Conservation (phyloP, 2,329 filamentous ascomycete genomes). For the Sphaerulina populicola region DNA sequence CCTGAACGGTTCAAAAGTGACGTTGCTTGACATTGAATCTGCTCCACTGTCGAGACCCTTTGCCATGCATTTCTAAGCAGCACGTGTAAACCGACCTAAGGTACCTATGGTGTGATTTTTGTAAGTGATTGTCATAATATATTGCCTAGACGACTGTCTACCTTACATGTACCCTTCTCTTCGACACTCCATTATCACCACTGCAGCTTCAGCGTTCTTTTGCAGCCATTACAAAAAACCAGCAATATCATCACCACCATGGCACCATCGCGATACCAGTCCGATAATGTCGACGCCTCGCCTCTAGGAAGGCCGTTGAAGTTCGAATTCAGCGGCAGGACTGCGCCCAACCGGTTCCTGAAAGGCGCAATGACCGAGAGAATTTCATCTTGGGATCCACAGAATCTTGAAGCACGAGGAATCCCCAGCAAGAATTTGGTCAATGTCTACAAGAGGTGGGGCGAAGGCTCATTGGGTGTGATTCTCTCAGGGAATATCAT, state of each 20-base stretch:
- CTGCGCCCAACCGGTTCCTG: slow-evolving; percentile 57
- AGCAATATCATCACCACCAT: not conserved
- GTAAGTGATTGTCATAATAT: not conserved
- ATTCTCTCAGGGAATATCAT: slow-evolving; percentile 58
- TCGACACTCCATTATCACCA: not conserved
- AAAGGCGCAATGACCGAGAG: slow-evolving; percentile 62
- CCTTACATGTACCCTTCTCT: not conserved
- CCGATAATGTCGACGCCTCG: slow-evolving; percentile 28
- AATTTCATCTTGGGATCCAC: slow-evolving; percentile 52
- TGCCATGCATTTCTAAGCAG: slow-evolving; percentile 1
- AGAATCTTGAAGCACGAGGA: slow-evolving; percentile 46
- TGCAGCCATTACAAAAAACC: not conserved
- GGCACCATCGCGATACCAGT: slow-evolving; percentile 1
- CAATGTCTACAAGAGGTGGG: slow-evolving; percentile 55
- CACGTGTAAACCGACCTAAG: not conserved
- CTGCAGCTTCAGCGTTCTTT: too few species aligned
- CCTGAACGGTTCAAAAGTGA: not conserved
- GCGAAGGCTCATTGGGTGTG: slow-evolving; percentile 48
- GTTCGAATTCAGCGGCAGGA: slow-evolving; percentile 44
- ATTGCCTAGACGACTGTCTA: not conserved
- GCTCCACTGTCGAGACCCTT: not conserved
- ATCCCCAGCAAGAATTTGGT: slow-evolving; percentile 47
- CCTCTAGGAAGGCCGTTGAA: slow-evolving; percentile 39
- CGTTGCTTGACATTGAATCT: not conserved
- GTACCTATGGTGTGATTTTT: not conserved